phyloP scores from a whole-genome alignment of 441 rosid genomes.

The Croton laevigatus region DNA sequence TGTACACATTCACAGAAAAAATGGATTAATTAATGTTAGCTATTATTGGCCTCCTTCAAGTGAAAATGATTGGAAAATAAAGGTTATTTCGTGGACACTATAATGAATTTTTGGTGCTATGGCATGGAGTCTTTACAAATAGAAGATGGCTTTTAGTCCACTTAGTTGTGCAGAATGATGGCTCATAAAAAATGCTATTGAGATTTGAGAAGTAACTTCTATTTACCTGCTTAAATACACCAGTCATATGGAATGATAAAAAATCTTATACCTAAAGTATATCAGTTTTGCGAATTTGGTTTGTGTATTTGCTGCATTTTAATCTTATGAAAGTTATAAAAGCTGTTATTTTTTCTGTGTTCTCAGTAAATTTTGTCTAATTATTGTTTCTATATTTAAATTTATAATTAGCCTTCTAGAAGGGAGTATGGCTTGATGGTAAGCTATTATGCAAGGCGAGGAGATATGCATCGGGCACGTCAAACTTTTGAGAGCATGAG shows the following conservation, averaged over 20 bases:
- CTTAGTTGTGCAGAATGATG: neutral
- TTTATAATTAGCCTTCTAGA: constrained; percentile 74
- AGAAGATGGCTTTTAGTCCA: too few relatives aligned
- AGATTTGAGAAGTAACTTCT: neutral
- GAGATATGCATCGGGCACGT: constrained; percentile 95
- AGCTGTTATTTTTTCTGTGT: constrained; percentile 1
- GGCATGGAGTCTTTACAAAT: neutral
- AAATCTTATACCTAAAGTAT: neutral
- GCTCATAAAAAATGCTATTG: neutral
- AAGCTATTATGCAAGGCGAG: constrained; percentile 89
- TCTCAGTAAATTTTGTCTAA: neutral
- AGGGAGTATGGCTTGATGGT: constrained; percentile 95
- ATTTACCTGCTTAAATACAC: neutral
- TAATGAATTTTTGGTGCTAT: neutral
- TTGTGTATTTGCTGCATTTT: neutral
- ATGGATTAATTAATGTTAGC: too few relatives aligned
- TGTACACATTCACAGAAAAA: neutral
- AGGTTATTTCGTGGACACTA: too few relatives aligned
- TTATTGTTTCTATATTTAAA: constrained; percentile 11
- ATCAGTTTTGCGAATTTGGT: neutral
- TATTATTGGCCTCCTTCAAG: too few relatives aligned
- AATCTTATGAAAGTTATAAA: constrained; percentile 2
- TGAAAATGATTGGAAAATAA: neutral
- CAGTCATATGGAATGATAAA: neutral
- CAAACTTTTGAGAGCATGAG: constrained; percentile 92